Base-by-base conservation (phyloP, 1,139 yeast species). In the Taphrina deformans region DNA sequence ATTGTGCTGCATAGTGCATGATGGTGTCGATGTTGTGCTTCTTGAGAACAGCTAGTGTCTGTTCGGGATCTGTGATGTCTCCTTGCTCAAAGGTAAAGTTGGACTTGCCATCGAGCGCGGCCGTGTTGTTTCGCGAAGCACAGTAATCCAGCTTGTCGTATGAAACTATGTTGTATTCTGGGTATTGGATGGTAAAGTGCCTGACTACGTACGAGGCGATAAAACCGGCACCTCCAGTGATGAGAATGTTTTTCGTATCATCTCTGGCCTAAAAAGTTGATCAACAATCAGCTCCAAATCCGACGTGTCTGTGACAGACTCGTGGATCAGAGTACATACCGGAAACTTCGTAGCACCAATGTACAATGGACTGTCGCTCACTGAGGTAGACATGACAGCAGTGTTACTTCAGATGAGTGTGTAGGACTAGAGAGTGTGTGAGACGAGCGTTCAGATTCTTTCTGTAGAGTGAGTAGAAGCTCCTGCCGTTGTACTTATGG, bases 221-320 rank as follows among this genome's bases (percentile, higher is more conserved):
- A 70, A 84, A 84, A 1, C 87, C 87, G 5, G 85, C 84, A 1
- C 86, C 87, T 1, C 87, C 87, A 2, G 86, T 79, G 1, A 84
- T 80, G 26, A 83, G 73, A 21, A 83, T 75, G 45, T 62, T 69
- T n/a, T 55, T 61, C 12, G 65, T 50, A 21, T 53, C 62, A 10
- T 44, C 48, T 3, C 61, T 48, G 27, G 31, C 56, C 63, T 59
- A 18, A 21, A 14, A 14, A 4, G 35, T n/a, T n/a, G n/a, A n/a
- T n/a, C n/a, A n/a, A n/a, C n/a, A n/a, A n/a, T n/a, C n/a, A n/a
- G n/a, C n/a, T n/a, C n/a, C n/a, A n/a, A n/a, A n/a, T n/a, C n/a
- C n/a, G n/a, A n/a, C n/a, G n/a, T n/a, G n/a, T n/a, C n/a, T n/a
- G n/a, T n/a, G n/a, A n/a, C n/a, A n/a, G n/a, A n/a, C n/a, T 31